These are phyloP conservation scores for Phanerochaete sordida DNA, from an alignment of 768 basidiomycete genomes.

Conservation along the genomic window DNA sequence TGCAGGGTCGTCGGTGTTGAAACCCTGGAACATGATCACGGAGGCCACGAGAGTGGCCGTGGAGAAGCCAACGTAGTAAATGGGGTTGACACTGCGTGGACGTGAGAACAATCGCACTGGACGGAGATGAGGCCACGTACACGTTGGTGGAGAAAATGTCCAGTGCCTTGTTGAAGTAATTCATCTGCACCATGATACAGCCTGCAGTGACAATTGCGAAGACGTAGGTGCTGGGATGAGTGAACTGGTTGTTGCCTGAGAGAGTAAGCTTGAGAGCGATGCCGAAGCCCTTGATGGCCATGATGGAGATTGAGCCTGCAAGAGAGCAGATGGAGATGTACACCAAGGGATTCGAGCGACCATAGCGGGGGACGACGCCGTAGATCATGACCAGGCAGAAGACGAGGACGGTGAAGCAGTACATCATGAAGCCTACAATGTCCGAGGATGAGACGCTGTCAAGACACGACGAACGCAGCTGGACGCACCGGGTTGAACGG, in stretches of 20 bases:
- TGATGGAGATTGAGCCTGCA: constrained; percentile 94
- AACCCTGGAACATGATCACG: constrained; percentile 94
- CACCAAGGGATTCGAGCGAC: constrained; percentile 83
- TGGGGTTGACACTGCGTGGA: constrained; percentile 79
- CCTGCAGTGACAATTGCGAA: constrained; percentile 78
- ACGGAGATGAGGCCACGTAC: constrained; percentile 45
- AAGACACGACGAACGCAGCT: neutral
- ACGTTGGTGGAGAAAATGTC: constrained; percentile 97
- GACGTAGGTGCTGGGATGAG: constrained; percentile 93
- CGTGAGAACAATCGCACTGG: neutral
- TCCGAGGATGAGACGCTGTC: neutral
- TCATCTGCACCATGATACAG: constrained; percentile 92
- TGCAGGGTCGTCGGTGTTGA: constrained; percentile 81
- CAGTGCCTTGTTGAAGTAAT: constrained; percentile 97
- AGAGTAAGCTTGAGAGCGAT: constrained; percentile 94
- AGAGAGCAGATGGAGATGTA: constrained; percentile 97
- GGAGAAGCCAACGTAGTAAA: constrained; percentile 97
- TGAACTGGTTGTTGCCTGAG: constrained; percentile 91
- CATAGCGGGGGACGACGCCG: constrained; percentile 77
- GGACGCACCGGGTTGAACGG: constrained; percentile 82
- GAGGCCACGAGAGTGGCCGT: constrained; percentile 91
- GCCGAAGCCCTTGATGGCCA: constrained; percentile 99
- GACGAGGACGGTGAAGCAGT: constrained; percentile 81
- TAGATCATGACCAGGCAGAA: constrained; percentile 88
- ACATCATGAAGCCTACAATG: constrained; percentile 78